Conservation (phyloP, 2,329 filamentous ascomycete genomes). For the Huntiella decipiens region DNA sequence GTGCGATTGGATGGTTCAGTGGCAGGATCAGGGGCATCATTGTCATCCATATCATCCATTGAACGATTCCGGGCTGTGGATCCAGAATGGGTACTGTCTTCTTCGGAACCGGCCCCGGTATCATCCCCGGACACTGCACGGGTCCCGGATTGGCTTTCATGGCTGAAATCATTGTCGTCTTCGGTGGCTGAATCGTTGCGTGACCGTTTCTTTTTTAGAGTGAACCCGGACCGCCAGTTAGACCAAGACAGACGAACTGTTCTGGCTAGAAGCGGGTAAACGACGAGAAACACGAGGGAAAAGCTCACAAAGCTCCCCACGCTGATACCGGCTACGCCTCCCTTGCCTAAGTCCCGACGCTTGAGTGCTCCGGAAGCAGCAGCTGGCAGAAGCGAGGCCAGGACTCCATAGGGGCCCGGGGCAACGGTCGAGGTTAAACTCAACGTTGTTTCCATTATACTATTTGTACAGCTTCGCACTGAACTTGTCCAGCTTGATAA, state of each 20-base stretch:
- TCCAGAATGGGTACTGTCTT: background rate
- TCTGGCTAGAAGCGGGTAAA: slow-evolving; percentile 12
- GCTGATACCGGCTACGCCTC: slow-evolving; percentile 40
- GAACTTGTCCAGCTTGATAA: too few relatives aligned
- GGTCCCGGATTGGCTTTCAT: too few relatives aligned
- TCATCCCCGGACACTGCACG: too few relatives aligned
- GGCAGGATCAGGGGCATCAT: background rate
- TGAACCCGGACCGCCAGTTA: slow-evolving; percentile 1
- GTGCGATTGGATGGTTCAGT: background rate
- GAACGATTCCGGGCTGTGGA: background rate
- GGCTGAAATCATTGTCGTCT: too few relatives aligned
- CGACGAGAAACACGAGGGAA: slow-evolving; percentile 11
- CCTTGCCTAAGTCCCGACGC: slow-evolving; percentile 17
- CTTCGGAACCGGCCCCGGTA: background rate
- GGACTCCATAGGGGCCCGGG: too few relatives aligned
- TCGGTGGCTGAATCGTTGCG: too few relatives aligned
- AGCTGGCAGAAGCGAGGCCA: background rate
- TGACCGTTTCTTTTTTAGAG: background rate
- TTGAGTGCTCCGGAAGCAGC: background rate
- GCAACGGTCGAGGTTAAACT: too few relatives aligned
- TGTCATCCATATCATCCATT: background rate
- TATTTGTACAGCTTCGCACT: too few relatives aligned
- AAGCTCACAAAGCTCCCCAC: slow-evolving; percentile 26
- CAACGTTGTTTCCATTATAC: too few relatives aligned
- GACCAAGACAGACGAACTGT: slow-evolving; percentile 9